Conservation (phyloP, 345 rosid species). For the Lenwebbia sp. region DNA sequence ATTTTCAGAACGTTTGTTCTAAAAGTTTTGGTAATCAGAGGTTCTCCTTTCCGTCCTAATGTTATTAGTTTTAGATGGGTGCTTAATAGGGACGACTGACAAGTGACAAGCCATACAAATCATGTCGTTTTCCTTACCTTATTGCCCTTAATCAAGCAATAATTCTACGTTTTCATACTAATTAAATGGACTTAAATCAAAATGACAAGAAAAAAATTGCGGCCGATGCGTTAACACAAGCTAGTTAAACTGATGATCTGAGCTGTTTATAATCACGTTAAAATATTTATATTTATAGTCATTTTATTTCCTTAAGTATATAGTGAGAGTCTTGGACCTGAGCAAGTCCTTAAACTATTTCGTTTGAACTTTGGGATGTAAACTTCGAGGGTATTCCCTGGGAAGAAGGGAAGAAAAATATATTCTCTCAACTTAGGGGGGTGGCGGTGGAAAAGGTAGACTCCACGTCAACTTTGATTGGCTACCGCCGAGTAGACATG, state of each 20-base stretch:
- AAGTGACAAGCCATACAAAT: neutral
- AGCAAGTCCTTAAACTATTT: too few relatives aligned
- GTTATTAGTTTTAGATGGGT: neutral
- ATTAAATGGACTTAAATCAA: neutral
- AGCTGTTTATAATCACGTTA: neutral
- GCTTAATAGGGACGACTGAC: neutral
- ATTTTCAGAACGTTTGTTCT: neutral
- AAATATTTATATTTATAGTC: neutral
- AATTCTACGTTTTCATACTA: neutral
- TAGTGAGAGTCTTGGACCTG: too few relatives aligned
- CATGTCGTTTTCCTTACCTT: neutral
- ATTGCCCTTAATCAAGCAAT: neutral
- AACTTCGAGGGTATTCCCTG: too few relatives aligned
- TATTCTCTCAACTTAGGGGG: too few relatives aligned
- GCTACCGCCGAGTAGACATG: too few relatives aligned
- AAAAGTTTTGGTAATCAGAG: neutral
- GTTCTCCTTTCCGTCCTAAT: neutral
- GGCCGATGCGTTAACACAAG: neutral
- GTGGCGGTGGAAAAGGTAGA: too few relatives aligned
- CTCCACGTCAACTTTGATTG: too few relatives aligned
- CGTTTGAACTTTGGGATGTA: too few relatives aligned
- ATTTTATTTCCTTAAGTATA: neutral
- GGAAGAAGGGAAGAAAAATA: too few relatives aligned
- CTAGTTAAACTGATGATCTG: neutral
- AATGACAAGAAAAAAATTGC: neutral